phyloP scores from a whole-genome alignment of 441 rosid species.

The Erodium trifolium region DNA sequence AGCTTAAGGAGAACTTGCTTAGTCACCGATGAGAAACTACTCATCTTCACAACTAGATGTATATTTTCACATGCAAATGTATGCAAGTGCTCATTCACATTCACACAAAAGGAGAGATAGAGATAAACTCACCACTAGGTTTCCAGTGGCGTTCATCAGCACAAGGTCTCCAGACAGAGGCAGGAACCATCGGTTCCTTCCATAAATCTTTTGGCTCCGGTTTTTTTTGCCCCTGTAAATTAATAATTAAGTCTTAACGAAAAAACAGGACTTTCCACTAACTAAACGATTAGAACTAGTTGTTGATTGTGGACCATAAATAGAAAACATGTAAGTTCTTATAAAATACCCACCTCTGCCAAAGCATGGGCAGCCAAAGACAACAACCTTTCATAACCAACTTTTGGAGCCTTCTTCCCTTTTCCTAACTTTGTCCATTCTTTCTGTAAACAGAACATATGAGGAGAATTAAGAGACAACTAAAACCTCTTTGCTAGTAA shows the following conservation, averaged over 20 bases:
- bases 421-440: slow-evolving; percentile 37
- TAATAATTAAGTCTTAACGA: slow-evolving; percentile 13
- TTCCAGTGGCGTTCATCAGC: slow-evolving; percentile 72
- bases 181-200: slow-evolving; percentile 63
- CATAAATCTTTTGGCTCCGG: slow-evolving; percentile 91
- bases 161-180: slow-evolving; percentile 90
- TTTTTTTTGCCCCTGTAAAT: slow-evolving; percentile 52
- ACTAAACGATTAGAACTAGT: slow-evolving; percentile 10
- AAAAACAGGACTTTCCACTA: slow-evolving; percentile 2
- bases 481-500: no score
- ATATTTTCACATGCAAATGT: slow-evolving; percentile 7
- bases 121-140: slow-evolving; percentile 44
- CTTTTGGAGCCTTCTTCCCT: slow-evolving; percentile 40
- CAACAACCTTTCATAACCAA: slow-evolving; percentile 66
- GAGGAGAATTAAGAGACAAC: slow-evolving; percentile 1
- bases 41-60: background rate
- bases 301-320: background rate
- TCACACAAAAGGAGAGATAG: slow-evolving; percentile 14
- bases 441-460: slow-evolving; percentile 27
- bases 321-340: slow-evolving; percentile 2
- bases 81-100: background rate
- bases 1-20: background rate
- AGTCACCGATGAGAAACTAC: background rate
- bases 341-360: slow-evolving; percentile 59
- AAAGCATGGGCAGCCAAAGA: slow-evolving; percentile 88